A percentile compares a stretch with the other conserved stretches of the same genome.
Conservation (phyloP, 192 early-diverging fungal species). For the Backusella psychrophila region DNA sequence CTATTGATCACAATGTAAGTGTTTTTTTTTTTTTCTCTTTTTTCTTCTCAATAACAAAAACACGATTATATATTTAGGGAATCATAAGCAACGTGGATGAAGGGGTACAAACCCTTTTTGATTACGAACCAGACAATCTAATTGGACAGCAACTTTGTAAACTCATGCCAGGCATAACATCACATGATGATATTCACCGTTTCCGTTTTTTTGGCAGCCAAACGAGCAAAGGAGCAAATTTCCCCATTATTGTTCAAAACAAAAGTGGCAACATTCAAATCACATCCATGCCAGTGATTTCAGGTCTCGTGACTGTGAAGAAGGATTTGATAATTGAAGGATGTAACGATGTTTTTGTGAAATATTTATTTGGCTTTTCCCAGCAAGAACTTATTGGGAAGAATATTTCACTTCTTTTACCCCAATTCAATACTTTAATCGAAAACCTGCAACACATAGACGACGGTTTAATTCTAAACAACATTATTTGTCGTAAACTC, state of each 20-base stretch:
- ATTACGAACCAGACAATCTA: slow-evolving; percentile 42
- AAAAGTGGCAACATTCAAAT: slow-evolving; percentile 42
- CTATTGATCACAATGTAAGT: slow-evolving; percentile 17
- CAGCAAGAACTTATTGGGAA: slow-evolving; percentile 44
- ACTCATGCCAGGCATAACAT: slow-evolving; percentile 9
- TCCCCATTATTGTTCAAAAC: slow-evolving; percentile 56
- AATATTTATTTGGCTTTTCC: slow-evolving; percentile 62
- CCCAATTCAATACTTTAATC: slow-evolving; percentile 56
- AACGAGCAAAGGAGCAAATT: slow-evolving; percentile 48
- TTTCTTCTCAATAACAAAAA: not conserved
- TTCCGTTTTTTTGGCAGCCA: slow-evolving; percentile 56
- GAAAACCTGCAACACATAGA: slow-evolving; percentile 35
- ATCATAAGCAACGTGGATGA: slow-evolving; percentile 46
- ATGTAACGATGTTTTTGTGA: slow-evolving; percentile 57
- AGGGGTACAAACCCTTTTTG: slow-evolving; percentile 40
- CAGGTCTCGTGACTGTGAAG: slow-evolving; percentile 57
- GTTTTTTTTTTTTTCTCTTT: not conserved
- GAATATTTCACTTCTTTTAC: slow-evolving; percentile 51
- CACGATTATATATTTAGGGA: slow-evolving; percentile 34
- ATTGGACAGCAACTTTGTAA: slow-evolving; percentile 21
- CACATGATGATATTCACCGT: slow-evolving; percentile 43
- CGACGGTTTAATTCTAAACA: slow-evolving; percentile 24
- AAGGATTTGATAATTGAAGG: slow-evolving; percentile 50
- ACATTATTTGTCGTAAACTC: slow-evolving; percentile 27
- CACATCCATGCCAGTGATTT: slow-evolving; percentile 64